These are phyloP conservation scores for Botrytis aclada DNA, from an alignment of 2,329 filamentous ascomycete genomes.

Conservation along the genomic window DNA sequence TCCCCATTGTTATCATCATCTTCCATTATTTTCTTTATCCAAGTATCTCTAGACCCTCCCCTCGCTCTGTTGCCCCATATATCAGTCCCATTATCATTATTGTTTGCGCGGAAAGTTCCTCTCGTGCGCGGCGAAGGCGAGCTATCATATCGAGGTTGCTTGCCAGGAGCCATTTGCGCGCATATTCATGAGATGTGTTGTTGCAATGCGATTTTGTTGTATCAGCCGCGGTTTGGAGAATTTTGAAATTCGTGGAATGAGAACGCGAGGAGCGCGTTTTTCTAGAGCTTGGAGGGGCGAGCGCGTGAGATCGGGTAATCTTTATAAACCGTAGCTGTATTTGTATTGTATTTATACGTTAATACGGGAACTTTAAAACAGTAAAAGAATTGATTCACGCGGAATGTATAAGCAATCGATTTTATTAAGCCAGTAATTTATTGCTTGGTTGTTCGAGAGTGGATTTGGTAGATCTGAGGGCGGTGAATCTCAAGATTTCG, in stretches of 20 bases:
- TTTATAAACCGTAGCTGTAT: not conserved
- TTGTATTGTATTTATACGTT: not conserved
- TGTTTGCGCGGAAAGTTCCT: not conserved
- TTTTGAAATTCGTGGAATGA: not conserved
- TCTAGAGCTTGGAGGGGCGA: constrained; percentile 3
- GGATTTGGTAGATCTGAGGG: not conserved
- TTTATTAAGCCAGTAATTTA: not conserved
- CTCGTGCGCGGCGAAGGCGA: constrained; percentile 18
- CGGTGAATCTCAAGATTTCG: constrained; percentile 2
- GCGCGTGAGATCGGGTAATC: not conserved
- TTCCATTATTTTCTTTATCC: constrained; percentile 16
- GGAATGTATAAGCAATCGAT: not conserved
- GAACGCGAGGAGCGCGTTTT: constrained; percentile 17
- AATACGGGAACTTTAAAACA: not conserved
- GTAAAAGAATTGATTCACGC: not conserved
- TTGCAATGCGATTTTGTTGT: constrained; percentile 6
- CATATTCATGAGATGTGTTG: constrained; percentile 6
- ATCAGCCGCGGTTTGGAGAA: not conserved
- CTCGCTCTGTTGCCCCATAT: constrained; percentile 8
- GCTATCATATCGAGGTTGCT: constrained; percentile 17
- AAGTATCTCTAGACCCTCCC: not conserved
- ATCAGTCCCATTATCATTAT: not conserved
- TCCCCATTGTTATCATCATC: constrained; percentile 10
- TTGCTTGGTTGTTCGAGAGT: not conserved
- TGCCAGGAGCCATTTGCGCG: constrained; percentile 16